Evolutionary conservation across 352 stramenopile genomes (phyloP).

Genomic region (Globisporangium lucens): DNA sequence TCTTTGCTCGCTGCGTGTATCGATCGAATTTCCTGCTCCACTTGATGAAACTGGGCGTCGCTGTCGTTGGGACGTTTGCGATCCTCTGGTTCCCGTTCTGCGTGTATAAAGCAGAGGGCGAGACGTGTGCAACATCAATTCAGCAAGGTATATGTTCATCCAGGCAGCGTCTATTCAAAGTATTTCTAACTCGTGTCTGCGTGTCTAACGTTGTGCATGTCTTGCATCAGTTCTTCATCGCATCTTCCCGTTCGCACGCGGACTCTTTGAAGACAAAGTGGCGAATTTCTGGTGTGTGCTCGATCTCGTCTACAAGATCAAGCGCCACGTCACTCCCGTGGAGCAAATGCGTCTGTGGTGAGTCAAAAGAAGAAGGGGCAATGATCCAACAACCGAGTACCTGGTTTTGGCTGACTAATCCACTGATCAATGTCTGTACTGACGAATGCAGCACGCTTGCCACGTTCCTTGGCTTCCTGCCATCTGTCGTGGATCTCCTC

Average conservation of each 20-base stretch:
- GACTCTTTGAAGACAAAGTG: conserved; percentile 98
- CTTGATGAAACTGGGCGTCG: conserved; percentile 70
- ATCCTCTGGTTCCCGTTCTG: conserved; percentile 92
- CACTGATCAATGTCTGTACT: neutral
- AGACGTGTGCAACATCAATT: conserved; percentile 58
- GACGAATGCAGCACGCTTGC: conserved; percentile 45
- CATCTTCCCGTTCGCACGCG: conserved; percentile 94
- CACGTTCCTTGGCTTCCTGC: conserved; percentile 87
- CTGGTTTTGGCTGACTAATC: neutral
- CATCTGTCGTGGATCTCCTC: conserved; percentile 72
- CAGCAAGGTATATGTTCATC: conserved; percentile 54
- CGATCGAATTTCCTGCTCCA: conserved; percentile 45
- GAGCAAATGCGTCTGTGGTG: conserved; percentile 79
- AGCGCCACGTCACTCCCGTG: conserved; percentile 35
- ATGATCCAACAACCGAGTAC: neutral
- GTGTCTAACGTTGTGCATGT: neutral
- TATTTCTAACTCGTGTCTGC: neutral
- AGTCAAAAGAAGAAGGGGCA: neutral
- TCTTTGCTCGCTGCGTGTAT: conserved; percentile 89
- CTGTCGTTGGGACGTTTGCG: conserved; percentile 88
- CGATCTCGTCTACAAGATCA: conserved; percentile 80
- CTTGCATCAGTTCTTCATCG: conserved; percentile 79
- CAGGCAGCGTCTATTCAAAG: neutral
- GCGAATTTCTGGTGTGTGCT: conserved; percentile 95
- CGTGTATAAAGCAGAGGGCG: conserved; percentile 30